Base-by-base conservation (phyloP, 2,329 filamentous ascomycete genomes). In the Thielaviopsis ethacetica region DNA sequence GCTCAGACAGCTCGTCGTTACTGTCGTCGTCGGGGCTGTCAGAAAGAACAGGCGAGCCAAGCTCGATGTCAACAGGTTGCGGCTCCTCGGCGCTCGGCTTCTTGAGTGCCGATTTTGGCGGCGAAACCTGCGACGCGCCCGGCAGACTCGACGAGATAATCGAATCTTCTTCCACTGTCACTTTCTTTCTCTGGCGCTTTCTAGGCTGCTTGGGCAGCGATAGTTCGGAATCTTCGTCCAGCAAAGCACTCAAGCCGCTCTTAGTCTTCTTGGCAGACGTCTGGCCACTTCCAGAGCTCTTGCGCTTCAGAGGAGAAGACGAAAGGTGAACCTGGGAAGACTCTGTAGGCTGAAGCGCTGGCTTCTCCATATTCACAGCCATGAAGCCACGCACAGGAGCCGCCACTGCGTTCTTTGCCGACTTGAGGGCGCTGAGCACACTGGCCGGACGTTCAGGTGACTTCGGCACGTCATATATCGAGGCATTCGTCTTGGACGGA, bases 391-490 rank as follows among this genome's bases (percentile, higher is more conserved):
- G 38, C 7, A 13, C 12, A 19, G 51, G 34, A n/a, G 57, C 54
- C 17, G 30, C 3, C 24, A 47, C 27, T 5, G 26, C 21, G 5
- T 4, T 38, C 5, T 27, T 21, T 27, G 22, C 21, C 9, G 51
- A 24, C 22, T 38, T 49, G 7, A 12, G n/a, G 15, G 26, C 1
- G 15, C 22, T 26, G 44, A 13, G 27, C 17, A 50, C 52, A 34
- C 19, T 30, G 3, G 56, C 49, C 2, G 50, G 50, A 44, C 13
- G 30, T 22, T 44, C 27, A 15, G 57, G 57, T 10, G 57, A 58
- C 17, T 56, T 34, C n/a, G 60, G 60, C 5, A 61, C 60, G 50
- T 61, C 60, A 41, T 61, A 61, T 13, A 61, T 50, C 2, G 57
- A 61, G 3, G 17, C 21, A 17, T 49, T 44, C 19, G 22, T 30